A percentile compares a stretch with the other conserved stretches of the same genome.
Conservation (phyloP, 768 basidiomycete species). For the Clitopilus passeckerianus region DNA sequence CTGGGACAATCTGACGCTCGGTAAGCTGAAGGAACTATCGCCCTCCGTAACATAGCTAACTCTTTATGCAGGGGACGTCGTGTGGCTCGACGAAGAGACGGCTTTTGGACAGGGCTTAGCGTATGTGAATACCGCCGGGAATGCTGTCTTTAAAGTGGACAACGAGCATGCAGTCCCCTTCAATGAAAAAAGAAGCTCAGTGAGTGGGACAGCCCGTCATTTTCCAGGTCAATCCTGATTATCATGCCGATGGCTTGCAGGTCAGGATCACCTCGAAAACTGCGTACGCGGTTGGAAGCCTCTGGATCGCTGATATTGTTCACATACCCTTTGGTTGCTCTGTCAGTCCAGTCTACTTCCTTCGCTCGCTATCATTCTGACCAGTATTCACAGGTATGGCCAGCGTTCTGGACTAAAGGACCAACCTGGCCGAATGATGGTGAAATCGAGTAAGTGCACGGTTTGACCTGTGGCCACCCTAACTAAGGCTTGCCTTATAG, state of each 20-base stretch:
- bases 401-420: constrained; percentile 43
- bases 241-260: constrained; percentile 15
- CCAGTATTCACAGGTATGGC: constrained; percentile 32
- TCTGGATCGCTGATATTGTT: constrained; percentile 39
- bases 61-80: constrained; percentile 48
- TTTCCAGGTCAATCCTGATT: background rate
- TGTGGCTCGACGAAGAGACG: constrained; percentile 44
- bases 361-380: background rate
- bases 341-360: constrained; percentile 21
- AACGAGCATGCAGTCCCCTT: constrained; percentile 51
- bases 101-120: constrained; percentile 48
- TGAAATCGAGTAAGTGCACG: constrained; percentile 38
- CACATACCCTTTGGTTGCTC: constrained; percentile 51
- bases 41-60: background rate
- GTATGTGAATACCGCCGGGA: constrained; percentile 54
- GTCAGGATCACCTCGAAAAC: constrained; percentile 40
- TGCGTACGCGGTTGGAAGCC: constrained; percentile 35
- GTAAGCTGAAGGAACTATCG: constrained; percentile 15
- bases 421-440: constrained; percentile 39
- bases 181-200: constrained; percentile 55
- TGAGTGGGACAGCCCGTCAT: constrained; percentile 23
- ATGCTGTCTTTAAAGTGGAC: constrained; percentile 73
- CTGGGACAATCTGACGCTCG: constrained; percentile 42
- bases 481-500: constrained; percentile 26
- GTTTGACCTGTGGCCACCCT: constrained; percentile 4